Evolutionary conservation across 2,329 filamentous ascomycete genomes (phyloP).

Genomic region (Orbilia oligospora): DNA sequence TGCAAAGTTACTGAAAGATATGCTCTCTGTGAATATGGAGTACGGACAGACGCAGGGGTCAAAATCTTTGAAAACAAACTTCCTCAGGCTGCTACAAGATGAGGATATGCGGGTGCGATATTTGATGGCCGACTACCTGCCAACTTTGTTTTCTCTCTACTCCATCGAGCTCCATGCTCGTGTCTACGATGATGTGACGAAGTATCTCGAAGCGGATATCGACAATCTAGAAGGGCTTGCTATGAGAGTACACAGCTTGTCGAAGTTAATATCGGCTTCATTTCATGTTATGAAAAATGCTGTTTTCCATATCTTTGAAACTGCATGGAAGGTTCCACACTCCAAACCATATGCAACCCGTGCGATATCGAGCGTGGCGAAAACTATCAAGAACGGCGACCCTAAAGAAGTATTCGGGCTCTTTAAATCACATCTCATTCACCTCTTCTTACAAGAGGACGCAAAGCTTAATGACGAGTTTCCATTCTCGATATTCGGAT

Average conservation of each 20-base stretch:
- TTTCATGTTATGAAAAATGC: constrained; percentile 87
- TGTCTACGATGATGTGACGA: constrained; percentile 86
- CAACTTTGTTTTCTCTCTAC: constrained; percentile 83
- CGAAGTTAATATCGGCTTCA: constrained; percentile 84
- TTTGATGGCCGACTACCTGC: constrained; percentile 78
- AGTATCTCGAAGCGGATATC: constrained; percentile 80
- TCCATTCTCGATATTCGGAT: constrained; percentile 88
- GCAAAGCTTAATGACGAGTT: constrained; percentile 77
- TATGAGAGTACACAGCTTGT: constrained; percentile 81
- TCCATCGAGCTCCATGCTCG: constrained; percentile 86
- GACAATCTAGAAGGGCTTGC: constrained; percentile 86
- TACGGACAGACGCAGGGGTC: constrained; percentile 74
- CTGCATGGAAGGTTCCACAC: constrained; percentile 78
- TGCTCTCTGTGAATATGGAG: constrained; percentile 77
- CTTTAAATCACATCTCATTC: constrained; percentile 91
- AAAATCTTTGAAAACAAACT: constrained; percentile 75
- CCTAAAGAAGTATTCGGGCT: constrained; percentile 82
- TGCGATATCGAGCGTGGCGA: constrained; percentile 78
- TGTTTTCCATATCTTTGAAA: constrained; percentile 95
- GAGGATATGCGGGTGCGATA: constrained; percentile 82
- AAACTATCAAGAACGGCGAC: constrained; percentile 75
- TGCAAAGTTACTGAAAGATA: constrained; percentile 77
- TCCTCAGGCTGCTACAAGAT: constrained; percentile 79
- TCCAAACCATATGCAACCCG: constrained; percentile 79
- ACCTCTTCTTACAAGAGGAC: constrained; percentile 78